Percentiles rank a stretch among this genome's conserved stretches.
phyloP scores from a whole-genome alignment of 202 grass and related monocot species.

The Cymbopogon flexuosus region DNA sequence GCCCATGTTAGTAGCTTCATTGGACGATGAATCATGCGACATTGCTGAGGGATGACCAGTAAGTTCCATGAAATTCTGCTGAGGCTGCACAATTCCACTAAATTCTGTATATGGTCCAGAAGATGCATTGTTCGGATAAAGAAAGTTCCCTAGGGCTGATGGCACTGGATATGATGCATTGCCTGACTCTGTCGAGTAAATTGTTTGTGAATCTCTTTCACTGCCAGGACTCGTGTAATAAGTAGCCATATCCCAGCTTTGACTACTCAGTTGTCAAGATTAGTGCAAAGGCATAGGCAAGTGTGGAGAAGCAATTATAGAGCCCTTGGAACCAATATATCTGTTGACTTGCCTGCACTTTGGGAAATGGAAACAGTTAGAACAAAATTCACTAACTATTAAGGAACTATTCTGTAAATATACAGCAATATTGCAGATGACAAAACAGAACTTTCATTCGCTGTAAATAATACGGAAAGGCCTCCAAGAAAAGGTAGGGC shows the following conservation, averaged over 20 bases:
- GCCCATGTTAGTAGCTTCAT: conserved; percentile 48
- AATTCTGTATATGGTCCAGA: conserved; percentile 61
- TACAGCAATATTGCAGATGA: background rate
- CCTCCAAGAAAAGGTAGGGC: background rate
- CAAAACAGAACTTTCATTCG: background rate
- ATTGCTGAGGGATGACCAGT: conserved; percentile 44
- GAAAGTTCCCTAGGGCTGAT: conserved; percentile 55
- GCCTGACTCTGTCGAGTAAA: conserved; percentile 48
- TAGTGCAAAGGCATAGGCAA: conserved; percentile 24
- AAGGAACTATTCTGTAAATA: background rate
- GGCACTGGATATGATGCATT: conserved; percentile 52
- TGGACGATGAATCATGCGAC: conserved; percentile 52
- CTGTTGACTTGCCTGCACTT: conserved; percentile 19
- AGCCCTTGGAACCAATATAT: conserved; percentile 8
- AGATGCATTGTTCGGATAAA: conserved; percentile 57
- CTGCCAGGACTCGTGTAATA: conserved; percentile 67
- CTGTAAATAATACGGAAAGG: background rate
- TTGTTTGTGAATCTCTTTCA: conserved; percentile 59
- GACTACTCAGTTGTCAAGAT: conserved; percentile 34
- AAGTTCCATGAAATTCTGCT: conserved; percentile 58
- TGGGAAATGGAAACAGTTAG: background rate
- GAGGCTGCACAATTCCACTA: conserved; percentile 45
- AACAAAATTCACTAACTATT: background rate
- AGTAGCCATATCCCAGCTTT: conserved; percentile 58
- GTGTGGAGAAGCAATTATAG: conserved; percentile 9